These are phyloP conservation scores for Byssothecium circinans DNA, from an alignment of 2,329 filamentous ascomycete species.

Conservation along the genomic window DNA sequence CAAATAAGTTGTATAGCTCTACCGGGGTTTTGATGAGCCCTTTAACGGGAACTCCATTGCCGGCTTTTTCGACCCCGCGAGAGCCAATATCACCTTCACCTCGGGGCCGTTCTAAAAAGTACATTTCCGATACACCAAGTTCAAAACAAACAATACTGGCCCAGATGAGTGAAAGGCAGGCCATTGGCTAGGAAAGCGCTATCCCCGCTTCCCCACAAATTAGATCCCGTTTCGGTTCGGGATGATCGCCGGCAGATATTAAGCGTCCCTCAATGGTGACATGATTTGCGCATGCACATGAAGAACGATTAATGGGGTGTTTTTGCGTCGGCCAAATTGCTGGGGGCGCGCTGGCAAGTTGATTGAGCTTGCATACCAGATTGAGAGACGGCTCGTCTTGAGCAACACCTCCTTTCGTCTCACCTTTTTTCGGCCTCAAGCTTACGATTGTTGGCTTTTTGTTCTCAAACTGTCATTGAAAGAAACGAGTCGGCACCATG, in stretches of 20 bases:
- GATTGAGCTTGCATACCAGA: not conserved
- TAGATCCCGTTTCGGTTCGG: constrained; percentile 15
- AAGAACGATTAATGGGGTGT: not conserved
- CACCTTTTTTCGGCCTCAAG: not conserved
- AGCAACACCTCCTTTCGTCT: not conserved
- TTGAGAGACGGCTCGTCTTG: not conserved
- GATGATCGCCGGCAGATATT: constrained; percentile 25
- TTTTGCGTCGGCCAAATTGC: too few species aligned
- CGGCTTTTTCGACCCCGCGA: too few species aligned
- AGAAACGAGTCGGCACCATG: constrained; percentile 14
- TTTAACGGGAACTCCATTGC: too few species aligned
- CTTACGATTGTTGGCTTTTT: not conserved
- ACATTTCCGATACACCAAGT: not conserved
- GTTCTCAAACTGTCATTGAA: not conserved
- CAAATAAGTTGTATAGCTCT: too few species aligned
- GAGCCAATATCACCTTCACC: not conserved
- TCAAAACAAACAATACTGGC: not conserved
- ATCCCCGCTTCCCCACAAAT: constrained; percentile 27
- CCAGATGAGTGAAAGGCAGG: not conserved
- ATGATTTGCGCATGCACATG: not conserved
- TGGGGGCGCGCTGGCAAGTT: not conserved
- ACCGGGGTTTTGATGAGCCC: too few species aligned
- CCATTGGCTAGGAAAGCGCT: constrained; percentile 5
- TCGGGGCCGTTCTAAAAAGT: not conserved
- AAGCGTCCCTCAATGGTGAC: not conserved